Evolutionary conservation across 1,284 basidiomycete genomes (phyloP).

Genomic region (Irpex sp.): DNA sequence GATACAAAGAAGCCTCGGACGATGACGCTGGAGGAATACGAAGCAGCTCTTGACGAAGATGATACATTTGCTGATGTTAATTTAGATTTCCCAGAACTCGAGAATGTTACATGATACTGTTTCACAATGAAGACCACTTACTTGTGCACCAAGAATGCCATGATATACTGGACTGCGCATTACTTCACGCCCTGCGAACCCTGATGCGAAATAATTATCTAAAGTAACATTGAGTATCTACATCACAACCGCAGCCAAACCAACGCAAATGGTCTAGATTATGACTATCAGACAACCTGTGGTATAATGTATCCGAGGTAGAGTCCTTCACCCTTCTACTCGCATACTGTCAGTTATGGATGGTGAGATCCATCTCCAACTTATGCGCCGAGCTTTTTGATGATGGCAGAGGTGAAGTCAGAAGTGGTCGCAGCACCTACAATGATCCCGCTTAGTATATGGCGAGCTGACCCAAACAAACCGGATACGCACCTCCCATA

Average conservation of each 20-base stretch:
- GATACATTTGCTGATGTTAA: constrained; percentile 38
- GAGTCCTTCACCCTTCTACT: background rate
- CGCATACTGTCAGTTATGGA: background rate
- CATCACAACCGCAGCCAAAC: background rate
- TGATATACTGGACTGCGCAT: background rate
- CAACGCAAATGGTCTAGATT: background rate
- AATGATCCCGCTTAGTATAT: constrained; percentile 1
- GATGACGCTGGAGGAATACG: constrained; percentile 45
- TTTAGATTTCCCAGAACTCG: constrained; percentile 25
- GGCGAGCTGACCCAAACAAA: background rate
- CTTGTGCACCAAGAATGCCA: background rate
- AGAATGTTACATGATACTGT: background rate
- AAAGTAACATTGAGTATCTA: background rate
- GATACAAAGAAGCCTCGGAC: constrained; percentile 34
- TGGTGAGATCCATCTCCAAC: background rate
- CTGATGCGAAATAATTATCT: background rate
- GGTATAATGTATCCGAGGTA: background rate
- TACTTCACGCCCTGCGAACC: background rate
- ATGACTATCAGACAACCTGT: background rate
- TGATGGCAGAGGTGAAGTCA: constrained; percentile 88
- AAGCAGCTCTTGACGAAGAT: constrained; percentile 44
- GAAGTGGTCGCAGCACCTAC: constrained; percentile 82
- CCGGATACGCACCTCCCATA: constrained; percentile 77
- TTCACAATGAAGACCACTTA: background rate
- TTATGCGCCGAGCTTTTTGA: constrained; percentile 51